phyloP scores from a whole-genome alignment of 192 early-diverging fungal genomes.

The Mortierella hygrophila region DNA sequence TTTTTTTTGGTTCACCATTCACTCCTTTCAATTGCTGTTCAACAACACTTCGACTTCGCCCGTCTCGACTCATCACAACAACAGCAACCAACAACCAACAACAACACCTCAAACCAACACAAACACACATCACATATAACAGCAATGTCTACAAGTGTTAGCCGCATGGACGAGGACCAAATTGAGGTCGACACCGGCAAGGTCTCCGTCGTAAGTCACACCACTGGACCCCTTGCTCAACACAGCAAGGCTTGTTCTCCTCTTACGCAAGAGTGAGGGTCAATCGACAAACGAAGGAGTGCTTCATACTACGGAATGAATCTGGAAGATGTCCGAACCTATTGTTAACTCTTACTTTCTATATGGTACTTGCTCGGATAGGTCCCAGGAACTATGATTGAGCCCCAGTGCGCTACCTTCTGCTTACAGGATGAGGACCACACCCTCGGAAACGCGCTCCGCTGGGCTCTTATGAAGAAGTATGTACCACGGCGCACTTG shows the following conservation, averaged over 20 bases:
- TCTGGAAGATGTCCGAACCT: neutral
- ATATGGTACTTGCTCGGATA: conserved; percentile 9
- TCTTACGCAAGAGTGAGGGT: too few relatives aligned
- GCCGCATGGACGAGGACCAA: conserved; percentile 46
- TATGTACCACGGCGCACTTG: conserved; percentile 45
- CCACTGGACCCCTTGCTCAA: neutral
- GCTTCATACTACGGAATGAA: neutral
- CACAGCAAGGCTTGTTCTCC: neutral
- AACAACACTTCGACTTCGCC: neutral
- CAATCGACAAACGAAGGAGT: neutral
- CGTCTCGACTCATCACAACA: neutral
- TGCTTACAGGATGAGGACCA: conserved; percentile 95
- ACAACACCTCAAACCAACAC: neutral
- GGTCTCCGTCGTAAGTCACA: conserved; percentile 61
- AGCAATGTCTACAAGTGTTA: conserved; percentile 28
- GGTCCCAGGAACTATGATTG: conserved; percentile 71
- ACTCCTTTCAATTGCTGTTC: neutral
- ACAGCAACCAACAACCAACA: neutral
- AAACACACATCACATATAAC: neutral
- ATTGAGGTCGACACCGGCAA: conserved; percentile 55
- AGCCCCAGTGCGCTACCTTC: conserved; percentile 88
- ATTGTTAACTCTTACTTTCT: neutral
- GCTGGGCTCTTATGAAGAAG: conserved; percentile 97
- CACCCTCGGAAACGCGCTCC: conserved; percentile 94
- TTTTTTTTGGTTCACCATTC: neutral